A percentile compares a stretch with the other conserved stretches of the same genome.
phyloP scores from a whole-genome alignment of 257 asterid genomes.

The Catharanthus roseus region DNA sequence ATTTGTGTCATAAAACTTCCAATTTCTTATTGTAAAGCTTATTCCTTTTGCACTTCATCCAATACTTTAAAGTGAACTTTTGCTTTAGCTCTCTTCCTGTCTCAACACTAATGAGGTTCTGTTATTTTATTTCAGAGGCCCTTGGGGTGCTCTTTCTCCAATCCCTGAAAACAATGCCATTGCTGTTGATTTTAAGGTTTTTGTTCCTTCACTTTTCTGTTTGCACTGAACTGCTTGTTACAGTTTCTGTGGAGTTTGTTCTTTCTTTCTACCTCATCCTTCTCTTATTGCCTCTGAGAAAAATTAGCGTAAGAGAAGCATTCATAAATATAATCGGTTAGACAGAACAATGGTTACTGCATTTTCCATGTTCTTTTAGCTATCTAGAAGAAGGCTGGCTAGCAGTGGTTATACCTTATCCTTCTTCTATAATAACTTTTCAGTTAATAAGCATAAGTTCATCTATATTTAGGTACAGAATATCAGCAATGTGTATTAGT shows the following conservation, averaged over 20 bases:
- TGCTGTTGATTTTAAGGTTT: conserved; percentile 72
- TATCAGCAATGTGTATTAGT: background rate
- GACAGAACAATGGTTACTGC: background rate
- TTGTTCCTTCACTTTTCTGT: conserved; percentile 19
- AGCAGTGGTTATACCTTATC: background rate
- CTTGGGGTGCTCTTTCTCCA: conserved; percentile 96
- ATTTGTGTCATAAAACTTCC: background rate
- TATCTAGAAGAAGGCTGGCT: background rate
- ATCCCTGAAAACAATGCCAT: conserved; percentile 91
- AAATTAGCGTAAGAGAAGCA: background rate
- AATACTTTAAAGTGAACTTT: conserved; percentile 6
- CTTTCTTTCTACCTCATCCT: background rate
- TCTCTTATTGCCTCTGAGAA: background rate
- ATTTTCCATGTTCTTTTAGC: background rate
- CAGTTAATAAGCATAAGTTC: background rate
- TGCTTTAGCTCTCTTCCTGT: conserved; percentile 7
- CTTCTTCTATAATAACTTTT: background rate
- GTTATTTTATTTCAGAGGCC: conserved; percentile 61
- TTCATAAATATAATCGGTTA: background rate
- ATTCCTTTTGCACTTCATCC: background rate
- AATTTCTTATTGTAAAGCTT: background rate
- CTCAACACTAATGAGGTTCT: conserved; percentile 7
- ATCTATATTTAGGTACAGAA: background rate
- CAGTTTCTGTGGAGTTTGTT: background rate
- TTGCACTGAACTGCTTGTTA: conserved; percentile 16